Percentiles rank a stretch among this genome's conserved stretches.
Evolutionary conservation across 1,139 yeast species (phyloP).

Genomic region (Kurtzmaniella quercitrusa): DNA sequence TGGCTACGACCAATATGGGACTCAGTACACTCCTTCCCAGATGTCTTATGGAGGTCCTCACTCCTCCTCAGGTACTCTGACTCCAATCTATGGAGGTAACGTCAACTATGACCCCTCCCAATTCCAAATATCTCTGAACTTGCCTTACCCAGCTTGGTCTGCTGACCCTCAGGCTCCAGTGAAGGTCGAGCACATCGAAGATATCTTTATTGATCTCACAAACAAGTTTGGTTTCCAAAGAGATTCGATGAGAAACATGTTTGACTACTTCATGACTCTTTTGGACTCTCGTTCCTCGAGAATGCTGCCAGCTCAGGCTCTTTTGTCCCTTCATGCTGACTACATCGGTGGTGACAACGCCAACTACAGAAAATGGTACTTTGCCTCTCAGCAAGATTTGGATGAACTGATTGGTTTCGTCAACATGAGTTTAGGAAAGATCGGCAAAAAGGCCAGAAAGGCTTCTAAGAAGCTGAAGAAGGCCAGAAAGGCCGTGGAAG

Average conservation of each 20-base stretch:
- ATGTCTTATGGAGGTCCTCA: constrained; percentile 81
- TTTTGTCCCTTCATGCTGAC: constrained; percentile 90
- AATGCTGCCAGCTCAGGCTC: constrained; percentile 95
- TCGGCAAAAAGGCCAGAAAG: constrained; percentile 50
- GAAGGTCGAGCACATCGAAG: constrained; percentile 82
- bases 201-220: constrained; percentile 82
- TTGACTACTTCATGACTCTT: constrained; percentile 89
- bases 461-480: constrained; percentile 58
- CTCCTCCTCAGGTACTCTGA: constrained; percentile 83
- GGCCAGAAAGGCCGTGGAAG: constrained; percentile 55
- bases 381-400: constrained; percentile 40
- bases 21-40: constrained; percentile 77
- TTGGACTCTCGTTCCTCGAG: constrained; percentile 94
- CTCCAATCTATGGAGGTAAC: constrained; percentile 84
- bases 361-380: constrained; percentile 43
- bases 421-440: constrained; percentile 71
- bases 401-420: constrained; percentile 42
- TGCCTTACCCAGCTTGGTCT: constrained; percentile 95
- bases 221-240: constrained; percentile 96
- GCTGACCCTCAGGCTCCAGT: constrained; percentile 84
- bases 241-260: constrained; percentile 96
- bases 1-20: constrained; percentile 73
- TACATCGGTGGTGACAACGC: constrained; percentile 57
- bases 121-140: constrained; percentile 54
- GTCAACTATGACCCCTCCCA: constrained; percentile 61